Evolutionary conservation across 2,329 filamentous ascomycete genomes (phyloP), one percentile per base, ranked within the genome.

Genomic region (Trichoderma pleuroti): DNA sequence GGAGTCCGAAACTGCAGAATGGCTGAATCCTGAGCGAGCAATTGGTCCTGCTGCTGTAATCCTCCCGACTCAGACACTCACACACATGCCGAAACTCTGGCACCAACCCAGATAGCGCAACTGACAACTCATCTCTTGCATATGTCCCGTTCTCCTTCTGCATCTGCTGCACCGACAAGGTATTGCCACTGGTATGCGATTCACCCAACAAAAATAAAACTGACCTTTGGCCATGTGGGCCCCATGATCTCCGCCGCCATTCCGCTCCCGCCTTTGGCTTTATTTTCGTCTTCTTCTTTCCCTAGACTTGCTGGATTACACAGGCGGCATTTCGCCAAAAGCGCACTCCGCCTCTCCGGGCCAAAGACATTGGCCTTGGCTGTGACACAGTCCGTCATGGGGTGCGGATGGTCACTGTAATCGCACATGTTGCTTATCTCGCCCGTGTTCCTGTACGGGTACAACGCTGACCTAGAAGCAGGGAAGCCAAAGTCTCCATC

Each of bases 141-240:
- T 59, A 34, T 59, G 32, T 59, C 16, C 18, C n/a, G 18, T 60
- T 60, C 56, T 24, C 56, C 14, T 34, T 24, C 32, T 21, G 2
- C 30, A 34, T 14, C 11, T n/a, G 32, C 42, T 21, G n/a, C n/a
- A 52, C n/a, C n/a, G n/a, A n/a, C 36, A 62, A 62, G 24, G 60
- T 32, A 60, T 36, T 32, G 18, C 26, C 14, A 30, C 46, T 49
- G 61, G 61, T 49, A 64, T 64, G 61, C 34, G 28, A 46, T 63
- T 63, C 39, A 32, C 61, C 61, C 61, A 64, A 64, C 61, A 64
- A 64, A 34, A 52, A 56, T 30, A 59, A 60, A 36, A 32, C 18
- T n/a, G 28, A 59, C 28, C 6, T 30, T 21, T 16, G 28, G 28
- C 54, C 39, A 21, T 32, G 61, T 49, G 61, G 61, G 61, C 18